A percentile compares a stretch with the other conserved stretches of the same genome.
phyloP scores from a whole-genome alignment of 371 early-diverging fungal genomes.

The Cladochytrium tenue region DNA sequence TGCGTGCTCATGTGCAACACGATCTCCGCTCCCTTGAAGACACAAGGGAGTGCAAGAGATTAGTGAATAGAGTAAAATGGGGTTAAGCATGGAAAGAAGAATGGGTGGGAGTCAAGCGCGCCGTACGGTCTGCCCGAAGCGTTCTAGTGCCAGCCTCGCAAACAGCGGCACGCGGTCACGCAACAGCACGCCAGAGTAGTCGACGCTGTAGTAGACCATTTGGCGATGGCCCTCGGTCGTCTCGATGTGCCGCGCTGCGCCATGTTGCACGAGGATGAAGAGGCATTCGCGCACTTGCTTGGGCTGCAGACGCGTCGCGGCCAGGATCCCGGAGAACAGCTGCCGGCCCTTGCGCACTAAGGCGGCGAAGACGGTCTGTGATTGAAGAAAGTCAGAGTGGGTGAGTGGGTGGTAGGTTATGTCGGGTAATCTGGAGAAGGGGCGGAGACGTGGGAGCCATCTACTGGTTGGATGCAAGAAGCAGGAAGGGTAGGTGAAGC shows the following conservation, averaged over 20 bases:
- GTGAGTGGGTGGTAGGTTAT: not conserved
- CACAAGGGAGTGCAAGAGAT: no score
- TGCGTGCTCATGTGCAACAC: no score
- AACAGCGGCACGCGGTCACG: conserved; percentile 70
- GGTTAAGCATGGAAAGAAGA: conserved; percentile 1
- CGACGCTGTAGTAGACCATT: conserved; percentile 69
- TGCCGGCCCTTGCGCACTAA: conserved; percentile 61
- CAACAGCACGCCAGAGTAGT: conserved; percentile 56
- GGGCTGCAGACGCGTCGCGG: conserved; percentile 30
- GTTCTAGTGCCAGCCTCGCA: conserved; percentile 57
- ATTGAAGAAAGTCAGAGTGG: not conserved
- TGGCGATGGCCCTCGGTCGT: conserved; percentile 55
- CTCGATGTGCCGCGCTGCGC: conserved; percentile 60
- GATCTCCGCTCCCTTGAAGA: no score
- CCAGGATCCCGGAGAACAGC: conserved; percentile 40
- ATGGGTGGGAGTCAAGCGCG: conserved; percentile 2
- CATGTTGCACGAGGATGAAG: conserved; percentile 67
- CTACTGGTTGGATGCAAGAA: no score
- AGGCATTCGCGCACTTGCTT: conserved; percentile 59
- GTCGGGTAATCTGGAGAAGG: not conserved
- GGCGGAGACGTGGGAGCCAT: no score
- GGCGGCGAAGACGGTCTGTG: conserved; percentile 49
- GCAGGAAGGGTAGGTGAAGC: not conserved
- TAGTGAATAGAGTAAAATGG: not conserved
- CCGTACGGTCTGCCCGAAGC: conserved; percentile 67